Evolutionary conservation across 2,329 filamentous ascomycete genomes (phyloP), one percentile per base, ranked within the genome.

Genomic region (Aureobasidium sp.): DNA sequence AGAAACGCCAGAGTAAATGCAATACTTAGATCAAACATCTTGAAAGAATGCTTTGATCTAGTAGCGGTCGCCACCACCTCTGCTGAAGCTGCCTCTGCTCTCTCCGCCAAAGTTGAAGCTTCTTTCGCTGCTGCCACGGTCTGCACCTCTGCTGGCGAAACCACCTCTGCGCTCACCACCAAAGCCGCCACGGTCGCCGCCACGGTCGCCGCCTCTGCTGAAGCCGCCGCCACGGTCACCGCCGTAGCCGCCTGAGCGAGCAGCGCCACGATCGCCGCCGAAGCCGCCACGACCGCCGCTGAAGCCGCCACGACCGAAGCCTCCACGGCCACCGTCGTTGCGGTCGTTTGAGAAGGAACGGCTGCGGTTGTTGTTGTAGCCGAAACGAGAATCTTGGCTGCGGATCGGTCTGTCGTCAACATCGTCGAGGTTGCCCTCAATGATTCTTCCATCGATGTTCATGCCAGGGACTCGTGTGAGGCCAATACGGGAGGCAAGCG

Each of bases 401-500:
- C 66, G 67, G n/a, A 60, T 67, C 43, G 63, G 65, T 25, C 66
- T 64, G 53, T 59, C 55, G 8, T 64, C 62, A 37, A 62, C 57
- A 10, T 67, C 67, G 61, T 59, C 40, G 13, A 60, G 42, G 27
- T 57, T 49, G 35, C 61, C 38, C 13, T 58, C 46, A 7, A 38
- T 42, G 19, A 51, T 42, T 17, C 47, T 45, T 17, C 55, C 35
- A 8, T 57, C 60, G 27, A 73, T 64, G 45, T 64, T 66, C 1
- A 74, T 51, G 11, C 71, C 73, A 8, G 66, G 64, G 0, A 73
- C 37, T 13, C 65, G 57, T 8, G 35, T 9, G 4, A 74, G 61
- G 15, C 67, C 64, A 25, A 75, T 60, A 57, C 65, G 69, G 49
- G 61, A 42, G 13, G 68, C 72, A 11, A 73, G 60, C 3, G 50